A percentile compares a stretch with the other conserved stretches of the same genome.
These are phyloP conservation scores for Malania oleifera DNA, from an alignment of 164 flowering plant genomes.

Conservation along the genomic window DNA sequence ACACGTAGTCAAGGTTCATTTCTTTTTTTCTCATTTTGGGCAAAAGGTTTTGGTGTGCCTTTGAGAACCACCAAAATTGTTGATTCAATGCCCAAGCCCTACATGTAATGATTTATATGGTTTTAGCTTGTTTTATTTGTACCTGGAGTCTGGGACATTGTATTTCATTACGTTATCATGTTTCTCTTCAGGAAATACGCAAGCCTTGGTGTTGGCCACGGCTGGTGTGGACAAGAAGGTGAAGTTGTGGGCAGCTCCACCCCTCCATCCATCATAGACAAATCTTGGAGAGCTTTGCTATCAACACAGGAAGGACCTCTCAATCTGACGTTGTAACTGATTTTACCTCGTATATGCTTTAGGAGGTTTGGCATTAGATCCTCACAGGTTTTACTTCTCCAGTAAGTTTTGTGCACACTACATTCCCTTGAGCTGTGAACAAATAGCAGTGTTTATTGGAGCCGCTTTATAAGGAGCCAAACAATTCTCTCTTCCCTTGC, in stretches of 20 bases:
- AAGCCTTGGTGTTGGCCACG: constrained; percentile 54
- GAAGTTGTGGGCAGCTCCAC: constrained; percentile 83
- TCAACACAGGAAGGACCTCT: neutral
- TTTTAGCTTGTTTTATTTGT: too few species aligned
- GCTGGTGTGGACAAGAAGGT: constrained; percentile 87
- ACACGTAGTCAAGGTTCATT: too few species aligned
- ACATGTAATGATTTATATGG: too few species aligned
- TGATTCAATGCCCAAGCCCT: too few species aligned
- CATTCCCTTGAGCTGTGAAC: neutral
- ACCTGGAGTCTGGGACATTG: too few species aligned
- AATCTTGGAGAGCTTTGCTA: neutral
- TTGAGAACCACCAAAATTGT: too few species aligned
- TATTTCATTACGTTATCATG: neutral
- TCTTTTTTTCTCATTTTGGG: too few species aligned
- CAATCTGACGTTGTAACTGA: neutral
- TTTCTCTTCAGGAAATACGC: constrained; percentile 45
- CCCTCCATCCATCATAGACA: constrained; percentile 19
- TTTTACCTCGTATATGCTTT: neutral
- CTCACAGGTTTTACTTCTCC: neutral
- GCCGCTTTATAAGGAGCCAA: neutral
- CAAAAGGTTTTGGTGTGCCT: too few species aligned
- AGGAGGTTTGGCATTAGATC: neutral
- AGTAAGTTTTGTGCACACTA: neutral
- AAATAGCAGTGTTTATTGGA: neutral
- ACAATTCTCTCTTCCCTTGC: too few species aligned